These are phyloP conservation scores for Hordeum marinum DNA, from an alignment of 176 grass and related monocot species.

Conservation along the genomic window DNA sequence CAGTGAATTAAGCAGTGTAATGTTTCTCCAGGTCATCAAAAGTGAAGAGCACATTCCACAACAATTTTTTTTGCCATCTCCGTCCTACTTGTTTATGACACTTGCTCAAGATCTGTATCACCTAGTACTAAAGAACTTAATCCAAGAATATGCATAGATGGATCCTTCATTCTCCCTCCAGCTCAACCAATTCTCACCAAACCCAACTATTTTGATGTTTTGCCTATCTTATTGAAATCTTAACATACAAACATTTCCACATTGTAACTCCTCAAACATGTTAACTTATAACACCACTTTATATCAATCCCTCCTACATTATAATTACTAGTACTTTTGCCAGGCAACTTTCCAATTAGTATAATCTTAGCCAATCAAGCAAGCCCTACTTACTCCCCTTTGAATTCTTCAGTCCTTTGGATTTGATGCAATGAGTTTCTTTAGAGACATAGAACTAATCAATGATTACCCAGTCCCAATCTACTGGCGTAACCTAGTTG, in stretches of 20 bases:
- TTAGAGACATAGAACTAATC: neutral
- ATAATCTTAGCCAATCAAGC: neutral
- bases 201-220: neutral
- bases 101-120: slow-evolving; percentile 3
- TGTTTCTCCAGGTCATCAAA: neutral
- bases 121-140: neutral
- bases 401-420: neutral
- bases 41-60: neutral
- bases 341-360: neutral
- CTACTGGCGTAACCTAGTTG: neutral
- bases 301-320: neutral
- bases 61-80: neutral
- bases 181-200: neutral
- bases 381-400: neutral
- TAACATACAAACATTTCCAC: neutral
- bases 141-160: neutral
- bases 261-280: neutral
- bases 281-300: neutral
- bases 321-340: neutral
- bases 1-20: neutral
- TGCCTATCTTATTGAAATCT: neutral
- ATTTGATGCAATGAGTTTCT: neutral
- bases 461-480: neutral
- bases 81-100: neutral
- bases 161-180: neutral